Evolutionary conservation across 2,329 filamentous ascomycete genomes (phyloP).

Genomic region (Allantophomopsis cytisporea): DNA sequence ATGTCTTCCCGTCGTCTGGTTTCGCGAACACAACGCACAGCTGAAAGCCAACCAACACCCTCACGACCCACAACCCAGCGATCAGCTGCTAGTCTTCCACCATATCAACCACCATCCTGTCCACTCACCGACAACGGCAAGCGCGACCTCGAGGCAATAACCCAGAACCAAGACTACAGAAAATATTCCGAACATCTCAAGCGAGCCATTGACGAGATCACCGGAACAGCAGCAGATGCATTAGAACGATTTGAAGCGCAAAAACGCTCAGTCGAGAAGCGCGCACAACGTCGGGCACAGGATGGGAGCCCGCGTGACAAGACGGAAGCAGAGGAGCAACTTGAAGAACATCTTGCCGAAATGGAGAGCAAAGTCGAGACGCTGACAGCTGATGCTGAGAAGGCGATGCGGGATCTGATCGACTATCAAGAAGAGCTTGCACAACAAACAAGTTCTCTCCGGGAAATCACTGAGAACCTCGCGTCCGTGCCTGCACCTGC

Average conservation of each 20-base stretch:
- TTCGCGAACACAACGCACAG: not conserved
- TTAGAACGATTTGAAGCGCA: constrained; percentile 34
- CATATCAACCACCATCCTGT: constrained; percentile 37
- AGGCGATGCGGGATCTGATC: constrained; percentile 39
- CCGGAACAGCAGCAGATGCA: constrained; percentile 32
- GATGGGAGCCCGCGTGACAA: constrained; percentile 20
- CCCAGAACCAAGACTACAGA: constrained; percentile 23
- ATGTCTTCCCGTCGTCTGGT: constrained; percentile 1
- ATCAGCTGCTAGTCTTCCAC: constrained; percentile 21
- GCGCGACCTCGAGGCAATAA: constrained; percentile 28
- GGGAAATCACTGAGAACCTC: constrained; percentile 17
- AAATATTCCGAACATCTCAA: constrained; percentile 33
- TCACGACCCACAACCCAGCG: not conserved
- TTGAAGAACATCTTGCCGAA: constrained; percentile 19
- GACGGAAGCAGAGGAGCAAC: constrained; percentile 21
- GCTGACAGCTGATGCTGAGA: constrained; percentile 41
- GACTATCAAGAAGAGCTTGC: constrained; percentile 35
- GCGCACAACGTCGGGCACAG: constrained; percentile 13
- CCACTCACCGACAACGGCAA: constrained; percentile 33
- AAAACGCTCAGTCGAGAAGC: constrained; percentile 9
- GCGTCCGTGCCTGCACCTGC: constrained; percentile 3
- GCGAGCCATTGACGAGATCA: constrained; percentile 30
- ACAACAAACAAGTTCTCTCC: constrained; percentile 13
- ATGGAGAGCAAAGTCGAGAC: constrained; percentile 30
- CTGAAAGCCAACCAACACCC: not conserved